phyloP scores from a whole-genome alignment of 768 basidiomycete species.

The Termitomyces sp. region DNA sequence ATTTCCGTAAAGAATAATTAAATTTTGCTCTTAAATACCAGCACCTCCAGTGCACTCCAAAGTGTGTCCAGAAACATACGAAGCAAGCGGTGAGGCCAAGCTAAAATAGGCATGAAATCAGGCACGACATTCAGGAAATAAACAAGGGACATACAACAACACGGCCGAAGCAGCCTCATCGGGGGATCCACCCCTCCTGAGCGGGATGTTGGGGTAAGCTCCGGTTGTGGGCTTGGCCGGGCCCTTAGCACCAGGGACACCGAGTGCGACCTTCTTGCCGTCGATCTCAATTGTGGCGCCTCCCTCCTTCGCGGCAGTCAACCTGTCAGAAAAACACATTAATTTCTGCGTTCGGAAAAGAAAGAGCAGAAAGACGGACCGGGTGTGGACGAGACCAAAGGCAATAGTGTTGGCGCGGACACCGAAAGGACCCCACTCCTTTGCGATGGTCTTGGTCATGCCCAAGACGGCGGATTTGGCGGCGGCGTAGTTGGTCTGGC shows the following conservation, averaged over 20 bases:
- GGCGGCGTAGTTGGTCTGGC: constrained; percentile 78
- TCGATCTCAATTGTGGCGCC: constrained; percentile 73
- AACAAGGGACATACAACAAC: constrained; percentile 57
- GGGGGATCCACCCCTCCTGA: constrained; percentile 57
- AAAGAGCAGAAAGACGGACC: constrained; percentile 31
- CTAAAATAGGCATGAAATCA: constrained; percentile 26
- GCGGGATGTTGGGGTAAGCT: constrained; percentile 46
- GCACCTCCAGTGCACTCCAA: constrained; percentile 80
- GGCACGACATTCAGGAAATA: not conserved
- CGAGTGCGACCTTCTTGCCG: constrained; percentile 80
- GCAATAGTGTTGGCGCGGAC: constrained; percentile 82
- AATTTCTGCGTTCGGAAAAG: not conserved
- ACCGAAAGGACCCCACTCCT: constrained; percentile 82
- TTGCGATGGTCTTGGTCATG: constrained; percentile 79
- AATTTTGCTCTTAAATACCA: constrained; percentile 46
- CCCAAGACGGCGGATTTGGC: constrained; percentile 77
- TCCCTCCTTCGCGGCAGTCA: constrained; percentile 75
- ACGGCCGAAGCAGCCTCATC: constrained; percentile 75
- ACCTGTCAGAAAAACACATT: constrained; percentile 26
- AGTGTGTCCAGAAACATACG: constrained; percentile 79
- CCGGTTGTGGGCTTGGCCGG: constrained; percentile 23
- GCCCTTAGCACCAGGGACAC: constrained; percentile 56
- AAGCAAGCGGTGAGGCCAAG: constrained; percentile 72
- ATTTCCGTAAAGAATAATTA: not conserved
- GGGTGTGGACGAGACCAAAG: constrained; percentile 71